Conservation (phyloP, 78 protist species). For the Isochrysis galbana region DNA sequence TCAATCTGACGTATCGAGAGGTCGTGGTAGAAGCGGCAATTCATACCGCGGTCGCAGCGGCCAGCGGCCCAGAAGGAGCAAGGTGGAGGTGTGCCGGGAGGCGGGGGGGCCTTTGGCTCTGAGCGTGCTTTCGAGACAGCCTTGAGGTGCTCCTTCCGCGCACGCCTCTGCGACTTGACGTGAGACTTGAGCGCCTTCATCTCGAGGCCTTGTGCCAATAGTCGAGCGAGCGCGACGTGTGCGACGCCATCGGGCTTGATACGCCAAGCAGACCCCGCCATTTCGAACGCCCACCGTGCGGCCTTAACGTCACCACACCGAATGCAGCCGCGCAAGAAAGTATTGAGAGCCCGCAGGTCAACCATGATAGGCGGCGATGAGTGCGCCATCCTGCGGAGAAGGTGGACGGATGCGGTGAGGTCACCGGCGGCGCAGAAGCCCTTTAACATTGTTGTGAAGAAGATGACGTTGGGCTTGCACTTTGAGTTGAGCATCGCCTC, state of each 20-base stretch:
- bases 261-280: not conserved
- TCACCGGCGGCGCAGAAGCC: not conserved
- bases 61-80: not conserved
- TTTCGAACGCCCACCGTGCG: not conserved
- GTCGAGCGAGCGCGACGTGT: not conserved
- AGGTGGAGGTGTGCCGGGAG: not conserved
- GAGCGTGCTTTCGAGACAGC: not conserved
- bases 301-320: not conserved
- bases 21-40: slow-evolving; percentile 10
- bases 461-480: not conserved
- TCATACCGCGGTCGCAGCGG: not conserved
- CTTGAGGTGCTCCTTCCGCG: not conserved
- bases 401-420: not conserved
- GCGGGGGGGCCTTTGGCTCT: not conserved
- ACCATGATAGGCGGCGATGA: too few relatives aligned
- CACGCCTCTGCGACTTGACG: not conserved
- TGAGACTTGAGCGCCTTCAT: not conserved
- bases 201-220: not conserved
- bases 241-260: not conserved
- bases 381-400: not conserved
- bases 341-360: not conserved
- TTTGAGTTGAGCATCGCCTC: not conserved
- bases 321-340: slow-evolving; percentile 16
- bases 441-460: not conserved
- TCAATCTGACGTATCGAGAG: not conserved